Conservation (phyloP, 768 basidiomycete species). For the Mycena galericulata region DNA sequence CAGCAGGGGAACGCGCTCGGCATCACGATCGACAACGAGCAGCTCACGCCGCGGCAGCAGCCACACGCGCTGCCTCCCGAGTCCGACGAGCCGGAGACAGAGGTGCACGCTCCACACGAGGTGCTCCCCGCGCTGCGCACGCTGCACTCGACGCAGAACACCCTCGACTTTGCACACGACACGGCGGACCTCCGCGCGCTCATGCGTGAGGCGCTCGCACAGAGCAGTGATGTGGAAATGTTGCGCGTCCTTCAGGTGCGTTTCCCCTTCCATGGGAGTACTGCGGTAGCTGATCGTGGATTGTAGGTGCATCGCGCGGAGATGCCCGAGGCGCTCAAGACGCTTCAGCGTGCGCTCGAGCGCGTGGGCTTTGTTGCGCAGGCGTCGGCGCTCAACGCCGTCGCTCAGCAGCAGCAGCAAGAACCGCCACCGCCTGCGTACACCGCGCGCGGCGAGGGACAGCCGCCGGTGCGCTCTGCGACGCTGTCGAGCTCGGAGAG, state of each 20-base stretch:
- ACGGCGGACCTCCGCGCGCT: constrained; percentile 66
- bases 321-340: constrained; percentile 86
- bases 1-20: constrained; percentile 24
- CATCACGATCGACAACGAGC: constrained; percentile 18
- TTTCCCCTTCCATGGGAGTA: background rate
- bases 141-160: constrained; percentile 53
- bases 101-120: background rate
- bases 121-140: constrained; percentile 40
- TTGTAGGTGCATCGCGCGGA: constrained; percentile 66
- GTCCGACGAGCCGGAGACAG: too few species aligned
- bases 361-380: constrained; percentile 40
- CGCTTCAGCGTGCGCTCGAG: constrained; percentile 78
- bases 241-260: constrained; percentile 66
- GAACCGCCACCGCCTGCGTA: constrained; percentile 23
- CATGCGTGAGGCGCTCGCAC: constrained; percentile 67
- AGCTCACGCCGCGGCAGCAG: constrained; percentile 22
- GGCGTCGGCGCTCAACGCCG: background rate
- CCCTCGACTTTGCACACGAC: constrained; percentile 64
- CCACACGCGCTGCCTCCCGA: background rate
- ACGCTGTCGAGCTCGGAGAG: constrained; percentile 32
- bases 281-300: constrained; percentile 15
- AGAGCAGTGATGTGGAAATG: constrained; percentile 73
- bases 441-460: constrained; percentile 23
- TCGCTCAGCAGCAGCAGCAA: background rate
- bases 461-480: constrained; percentile 15